These are phyloP conservation scores for Irpex lacteus DNA, from an alignment of 1,284 basidiomycete genomes.

Conservation along the genomic window DNA sequence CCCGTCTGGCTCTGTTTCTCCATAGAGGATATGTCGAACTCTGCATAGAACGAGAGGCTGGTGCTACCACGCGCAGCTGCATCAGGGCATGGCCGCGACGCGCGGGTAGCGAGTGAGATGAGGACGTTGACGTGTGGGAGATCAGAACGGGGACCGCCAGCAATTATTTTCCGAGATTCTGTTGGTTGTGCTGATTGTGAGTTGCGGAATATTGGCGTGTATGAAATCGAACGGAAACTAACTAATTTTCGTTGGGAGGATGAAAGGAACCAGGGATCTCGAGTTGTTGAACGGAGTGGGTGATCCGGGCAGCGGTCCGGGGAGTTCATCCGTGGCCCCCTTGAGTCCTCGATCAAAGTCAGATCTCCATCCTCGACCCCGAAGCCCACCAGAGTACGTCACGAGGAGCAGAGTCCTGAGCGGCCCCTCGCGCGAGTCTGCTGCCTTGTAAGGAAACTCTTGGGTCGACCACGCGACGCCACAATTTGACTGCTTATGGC, in stretches of 20 bases:
- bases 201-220: too few relatives aligned
- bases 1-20: not conserved
- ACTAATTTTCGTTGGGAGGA: too few relatives aligned
- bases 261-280: not conserved
- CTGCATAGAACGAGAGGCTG: not conserved
- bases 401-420: constrained; percentile 21
- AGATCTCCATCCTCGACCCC: constrained; percentile 12
- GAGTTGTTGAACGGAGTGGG: not conserved
- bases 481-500: constrained; percentile 8
- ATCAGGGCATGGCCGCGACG: not conserved
- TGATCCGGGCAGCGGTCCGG: not conserved
- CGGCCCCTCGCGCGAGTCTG: constrained; percentile 17
- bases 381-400: constrained; percentile 20
- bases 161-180: not conserved
- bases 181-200: not conserved
- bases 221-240: too few relatives aligned
- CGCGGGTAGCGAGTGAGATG: not conserved
- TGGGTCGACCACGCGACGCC: constrained; percentile 2
- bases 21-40: not conserved
- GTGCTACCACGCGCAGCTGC: not conserved
- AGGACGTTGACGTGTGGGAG: not conserved
- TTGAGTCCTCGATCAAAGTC: constrained; percentile 14
- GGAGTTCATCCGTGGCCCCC: not conserved
- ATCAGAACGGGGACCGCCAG: not conserved
- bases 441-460: constrained; percentile 6